Percentiles rank a stretch among this genome's conserved stretches.
Conservation (phyloP, 192 early-diverging fungal species). For the Podochytrium sp. region DNA sequence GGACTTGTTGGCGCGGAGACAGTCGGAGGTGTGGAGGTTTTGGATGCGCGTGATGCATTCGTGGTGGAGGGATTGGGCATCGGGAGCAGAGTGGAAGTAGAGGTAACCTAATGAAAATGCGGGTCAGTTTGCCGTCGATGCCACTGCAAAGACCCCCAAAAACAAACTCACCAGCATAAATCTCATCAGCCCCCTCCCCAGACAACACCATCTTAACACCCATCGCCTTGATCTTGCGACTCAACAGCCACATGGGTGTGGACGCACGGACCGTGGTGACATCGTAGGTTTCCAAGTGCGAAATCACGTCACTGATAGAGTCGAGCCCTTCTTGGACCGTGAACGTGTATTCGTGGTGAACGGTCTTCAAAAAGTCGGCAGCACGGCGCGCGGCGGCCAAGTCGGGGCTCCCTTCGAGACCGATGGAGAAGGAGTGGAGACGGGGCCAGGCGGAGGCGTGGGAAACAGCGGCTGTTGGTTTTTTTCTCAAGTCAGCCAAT, state of each 20-base stretch:
- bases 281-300: slow-evolving; percentile 98
- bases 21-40: slow-evolving; percentile 96
- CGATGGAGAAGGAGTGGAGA: slow-evolving; percentile 97
- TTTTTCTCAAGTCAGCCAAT: slow-evolving; percentile 29
- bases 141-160: background rate
- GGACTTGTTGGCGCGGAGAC: slow-evolving; percentile 97
- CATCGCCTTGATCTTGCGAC: slow-evolving; percentile 96
- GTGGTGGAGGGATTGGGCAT: slow-evolving; percentile 79
- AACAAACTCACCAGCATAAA: slow-evolving; percentile 75
- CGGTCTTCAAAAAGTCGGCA: slow-evolving; percentile 87
- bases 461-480: slow-evolving; percentile 61
- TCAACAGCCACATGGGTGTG: slow-evolving; percentile 98
- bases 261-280: slow-evolving; percentile 97
- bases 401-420: slow-evolving; percentile 91
- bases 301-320: slow-evolving; percentile 93
- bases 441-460: slow-evolving; percentile 72
- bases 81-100: slow-evolving; percentile 95
- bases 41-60: slow-evolving; percentile 92
- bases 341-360: slow-evolving; percentile 96
- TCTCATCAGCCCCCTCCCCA: slow-evolving; percentile 96
- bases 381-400: slow-evolving; percentile 86
- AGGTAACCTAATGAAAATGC: slow-evolving; percentile 89
- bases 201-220: slow-evolving; percentile 99
- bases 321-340: slow-evolving; percentile 95
- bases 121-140: no score